These are phyloP conservation scores for Ramichloridium luteum DNA, from an alignment of 2,329 filamentous ascomycete genomes.

Conservation along the genomic window DNA sequence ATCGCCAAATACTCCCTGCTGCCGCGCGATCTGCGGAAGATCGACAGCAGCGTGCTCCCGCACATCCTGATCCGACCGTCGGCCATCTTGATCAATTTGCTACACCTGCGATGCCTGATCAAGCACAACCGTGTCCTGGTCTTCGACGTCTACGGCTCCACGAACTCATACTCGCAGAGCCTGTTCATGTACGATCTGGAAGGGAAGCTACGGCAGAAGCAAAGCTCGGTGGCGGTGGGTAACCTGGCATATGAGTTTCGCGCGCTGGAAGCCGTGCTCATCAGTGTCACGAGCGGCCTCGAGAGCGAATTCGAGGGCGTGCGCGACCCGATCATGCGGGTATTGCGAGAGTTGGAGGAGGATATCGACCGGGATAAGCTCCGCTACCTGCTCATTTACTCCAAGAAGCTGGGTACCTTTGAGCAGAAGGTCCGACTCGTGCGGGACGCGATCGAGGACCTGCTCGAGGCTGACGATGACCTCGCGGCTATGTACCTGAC, in stretches of 20 bases:
- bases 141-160: conserved; percentile 91
- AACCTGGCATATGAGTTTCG: conserved; percentile 89
- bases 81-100: conserved; percentile 85
- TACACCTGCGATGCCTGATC: conserved; percentile 92
- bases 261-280: conserved; percentile 85
- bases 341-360: conserved; percentile 82
- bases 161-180: conserved; percentile 87
- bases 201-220: conserved; percentile 77
- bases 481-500: conserved; percentile 89
- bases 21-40: conserved; percentile 90
- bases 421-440: conserved; percentile 94
- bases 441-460: conserved; percentile 84
- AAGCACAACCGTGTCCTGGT: conserved; percentile 89
- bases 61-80: conserved; percentile 90
- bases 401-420: conserved; percentile 90
- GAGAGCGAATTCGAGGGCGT: conserved; percentile 93
- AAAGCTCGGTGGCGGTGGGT: conserved; percentile 36
- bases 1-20: conserved; percentile 94
- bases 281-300: conserved; percentile 80
- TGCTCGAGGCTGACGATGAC: conserved; percentile 93
- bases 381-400: conserved; percentile 78
- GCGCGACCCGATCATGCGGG: conserved; percentile 77
- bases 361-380: conserved; percentile 94
- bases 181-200: conserved; percentile 97
- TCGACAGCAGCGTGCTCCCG: conserved; percentile 88